phyloP scores from a whole-genome alignment of 257 asterid genomes.

The Lavandula angustifolia region DNA sequence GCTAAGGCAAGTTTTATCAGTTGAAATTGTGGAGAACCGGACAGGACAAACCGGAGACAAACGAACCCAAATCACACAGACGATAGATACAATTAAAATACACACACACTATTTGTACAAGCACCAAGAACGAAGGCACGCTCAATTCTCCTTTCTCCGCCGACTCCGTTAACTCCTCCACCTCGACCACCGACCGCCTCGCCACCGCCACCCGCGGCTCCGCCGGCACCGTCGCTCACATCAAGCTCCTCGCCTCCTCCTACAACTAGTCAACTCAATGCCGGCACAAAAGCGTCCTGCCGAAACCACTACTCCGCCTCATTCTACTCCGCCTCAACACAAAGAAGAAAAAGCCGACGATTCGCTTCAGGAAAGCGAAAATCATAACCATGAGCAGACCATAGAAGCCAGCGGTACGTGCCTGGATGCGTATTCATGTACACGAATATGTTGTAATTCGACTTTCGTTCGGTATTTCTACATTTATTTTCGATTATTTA shows the following conservation, averaged over 20 bases:
- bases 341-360: slow-evolving; percentile 57
- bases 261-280: slow-evolving; percentile 53
- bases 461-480: slow-evolving; percentile 38
- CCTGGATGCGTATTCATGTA: slow-evolving; percentile 27
- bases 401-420: slow-evolving; percentile 49
- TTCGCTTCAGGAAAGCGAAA: slow-evolving; percentile 46
- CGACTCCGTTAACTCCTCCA: slow-evolving; percentile 48
- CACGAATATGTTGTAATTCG: slow-evolving; percentile 31
- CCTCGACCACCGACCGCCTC: too few relatives aligned
- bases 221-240: slow-evolving; percentile 28
- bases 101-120: slow-evolving; percentile 26
- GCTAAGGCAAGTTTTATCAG: not conserved
- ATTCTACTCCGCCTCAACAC: slow-evolving; percentile 45
- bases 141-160: slow-evolving; percentile 39
- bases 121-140: slow-evolving; percentile 35
- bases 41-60: slow-evolving; percentile 29
- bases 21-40: slow-evolving; percentile 24
- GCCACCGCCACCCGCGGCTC: slow-evolving; percentile 47
- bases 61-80: slow-evolving; percentile 30
- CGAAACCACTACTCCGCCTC: slow-evolving; percentile 53
- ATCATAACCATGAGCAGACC: slow-evolving; percentile 50
- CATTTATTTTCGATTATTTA: slow-evolving; percentile 28
- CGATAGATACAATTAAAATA: too few relatives aligned
- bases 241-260: slow-evolving; percentile 42
- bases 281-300: slow-evolving; percentile 78